Base-by-base conservation (phyloP, 768 basidiomycete genomes). In the Lentinula aciculospora region DNA sequence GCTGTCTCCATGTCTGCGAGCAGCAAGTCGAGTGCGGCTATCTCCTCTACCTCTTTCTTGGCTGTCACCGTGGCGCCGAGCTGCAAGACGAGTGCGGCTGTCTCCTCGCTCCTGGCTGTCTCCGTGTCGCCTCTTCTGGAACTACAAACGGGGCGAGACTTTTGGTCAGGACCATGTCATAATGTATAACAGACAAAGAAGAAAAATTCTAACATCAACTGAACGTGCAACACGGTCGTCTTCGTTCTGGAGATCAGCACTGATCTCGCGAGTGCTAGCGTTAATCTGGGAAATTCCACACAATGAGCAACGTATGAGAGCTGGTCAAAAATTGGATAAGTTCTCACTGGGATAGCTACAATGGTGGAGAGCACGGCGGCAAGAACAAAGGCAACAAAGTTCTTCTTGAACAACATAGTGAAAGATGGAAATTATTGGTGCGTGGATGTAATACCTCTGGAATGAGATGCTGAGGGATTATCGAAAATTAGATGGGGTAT, bases 371-470 rank as follows among this genome's bases (percentile, higher is more conserved):
- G 37, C 39, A 73, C 68, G 9, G 72, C 70, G 3, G 72, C 69
- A 37, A 72, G 32, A 58, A 72, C 65, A 58, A 73, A 69, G 25
- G 66, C 62, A 25, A 70, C 58, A 49, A 72, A 71, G 65, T 66
- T 69, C 62, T 69, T 70, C 67, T 64, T 69, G 70, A 72, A 70
- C 36, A 72, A 69, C 72, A 73, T 73, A 37, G 49, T 40, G 53
- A 53, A 29, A 17, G 12, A 44, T 44, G 7, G 21, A 10, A 44
- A 3, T 7, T 19, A 23, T 17, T 23, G 21, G 9, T 44, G 37
- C 7, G 7, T 39, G n/a, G 12, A 34, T 34, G 42, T 44, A 44
- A 21, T 9, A 44, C 42, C 42, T 44, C 42, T 44, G 42, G 19
- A n/a, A 44, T 44, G 42, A 44, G 42, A 44, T 44, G 42, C 42